Evolutionary conservation across 2,329 filamentous ascomycete species (phyloP), one percentile per base, ranked within the genome.

Genomic region (Pyricularia grisea): DNA sequence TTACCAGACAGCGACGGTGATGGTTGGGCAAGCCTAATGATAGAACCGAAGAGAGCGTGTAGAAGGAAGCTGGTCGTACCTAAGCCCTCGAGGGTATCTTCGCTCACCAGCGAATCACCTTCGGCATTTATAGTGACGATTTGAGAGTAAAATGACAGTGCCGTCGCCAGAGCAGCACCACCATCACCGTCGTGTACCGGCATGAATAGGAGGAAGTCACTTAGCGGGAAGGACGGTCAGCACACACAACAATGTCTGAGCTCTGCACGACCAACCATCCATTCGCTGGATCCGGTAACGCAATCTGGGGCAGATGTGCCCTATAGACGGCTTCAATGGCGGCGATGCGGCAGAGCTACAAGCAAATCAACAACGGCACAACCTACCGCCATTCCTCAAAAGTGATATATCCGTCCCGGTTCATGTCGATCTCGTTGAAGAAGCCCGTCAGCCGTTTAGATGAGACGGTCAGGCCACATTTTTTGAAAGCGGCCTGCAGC

Each of bases 331-430:
- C 27, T 68, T 50, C 17, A n/a, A 31, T 5, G 50, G 42, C 17
- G 65, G 55, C 20, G n/a, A 31, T 7, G 17, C n/a, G 23, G 55
- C 42, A 31, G 50, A 61, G 61, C 28, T 17, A 66, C 66, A 60
- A 69, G 50, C 68, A 30, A 69, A 67, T 65, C 9, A 70, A 70
- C 72, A 68, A 25, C n/a, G 69, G 69, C 55, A 68, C n/a, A 70
- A 83, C 90, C 80, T 88, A 97, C 94, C 94, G 90, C 95, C 95
- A 98, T 85, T 99, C 95, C 73, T 93, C 89, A 79, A 97, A 98
- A 71, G 86, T 93, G 74, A 98, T 97, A 72, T 82, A 88, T 66
- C 93, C 93, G 78, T 99, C 94, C 73, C 90, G 87, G 80, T 99
- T 94, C 76, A 87, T 85, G 78, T 99, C 95, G 74, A 99, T 91